phyloP scores from a whole-genome alignment of 1,139 yeast species.

The Debaryomycetaceae sp. region DNA sequence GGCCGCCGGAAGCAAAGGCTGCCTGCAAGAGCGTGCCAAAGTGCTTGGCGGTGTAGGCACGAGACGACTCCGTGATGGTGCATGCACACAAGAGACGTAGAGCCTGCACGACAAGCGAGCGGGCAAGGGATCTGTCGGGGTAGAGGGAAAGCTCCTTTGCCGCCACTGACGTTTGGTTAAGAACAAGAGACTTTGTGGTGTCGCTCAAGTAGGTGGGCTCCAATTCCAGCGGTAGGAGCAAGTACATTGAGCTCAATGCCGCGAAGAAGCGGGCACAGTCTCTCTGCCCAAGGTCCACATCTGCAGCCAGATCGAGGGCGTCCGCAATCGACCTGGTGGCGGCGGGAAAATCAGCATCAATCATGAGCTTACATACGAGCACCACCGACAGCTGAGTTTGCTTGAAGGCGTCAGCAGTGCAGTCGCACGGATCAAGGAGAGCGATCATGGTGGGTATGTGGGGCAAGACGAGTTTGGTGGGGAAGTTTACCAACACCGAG shows the following conservation, averaged over 20 bases:
- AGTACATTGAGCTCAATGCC: conserved; percentile 14
- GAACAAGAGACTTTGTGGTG: conserved; percentile 10
- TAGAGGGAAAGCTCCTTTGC: conserved; percentile 2
- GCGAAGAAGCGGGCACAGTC: conserved; percentile 14
- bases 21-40: conserved; percentile 16
- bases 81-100: conserved; percentile 22
- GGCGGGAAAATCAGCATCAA: conserved; percentile 5
- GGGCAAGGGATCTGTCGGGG: conserved; percentile 5
- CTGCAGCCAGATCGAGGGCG: conserved; percentile 15
- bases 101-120: conserved; percentile 6
- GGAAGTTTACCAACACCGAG: not conserved
- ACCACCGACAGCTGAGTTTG: not conserved
- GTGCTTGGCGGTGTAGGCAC: conserved; percentile 20
- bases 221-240: conserved; percentile 15
- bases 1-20: not conserved
- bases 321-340: conserved; percentile 11
- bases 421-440: not conserved
- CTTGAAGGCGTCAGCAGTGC: too few relatives aligned
- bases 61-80: conserved; percentile 25
- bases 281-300: conserved; percentile 6
- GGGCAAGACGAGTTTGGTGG: not conserved
- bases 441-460: not conserved
- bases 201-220: conserved; percentile 12
- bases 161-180: conserved; percentile 6
- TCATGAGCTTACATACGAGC: not conserved